These are phyloP conservation scores for Saccharomycopsis fermentans DNA, from an alignment of 805 yeast genomes.

Conservation along the genomic window DNA sequence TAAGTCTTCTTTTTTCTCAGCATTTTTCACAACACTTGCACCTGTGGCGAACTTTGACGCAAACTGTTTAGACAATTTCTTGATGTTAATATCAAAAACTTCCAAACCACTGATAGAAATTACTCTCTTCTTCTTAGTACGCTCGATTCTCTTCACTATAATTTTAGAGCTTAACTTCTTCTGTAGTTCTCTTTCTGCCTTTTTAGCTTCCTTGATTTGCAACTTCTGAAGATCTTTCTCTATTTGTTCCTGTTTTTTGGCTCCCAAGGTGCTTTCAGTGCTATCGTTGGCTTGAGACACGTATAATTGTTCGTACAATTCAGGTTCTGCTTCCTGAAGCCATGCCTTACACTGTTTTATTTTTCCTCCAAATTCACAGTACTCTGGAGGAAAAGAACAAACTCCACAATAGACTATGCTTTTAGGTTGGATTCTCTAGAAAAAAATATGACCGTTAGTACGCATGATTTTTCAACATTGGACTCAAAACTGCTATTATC, in stretches of 20 bases:
- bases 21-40: slow-evolving; percentile 81
- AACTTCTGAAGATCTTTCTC: slow-evolving; percentile 74
- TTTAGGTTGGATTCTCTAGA: slow-evolving; percentile 22
- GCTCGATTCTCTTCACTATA: slow-evolving; percentile 72
- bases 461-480: too few relatives aligned
- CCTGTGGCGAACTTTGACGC: slow-evolving; percentile 95
- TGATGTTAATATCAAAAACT: slow-evolving; percentile 79
- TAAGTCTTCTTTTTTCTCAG: slow-evolving; percentile 86
- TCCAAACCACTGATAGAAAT: slow-evolving; percentile 83
- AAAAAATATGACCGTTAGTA: background rate
- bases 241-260: slow-evolving; percentile 74
- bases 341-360: slow-evolving; percentile 78
- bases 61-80: slow-evolving; percentile 83
- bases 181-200: slow-evolving; percentile 74
- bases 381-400: slow-evolving; percentile 80
- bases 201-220: slow-evolving; percentile 78
- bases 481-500: too few relatives aligned
- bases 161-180: slow-evolving; percentile 75
- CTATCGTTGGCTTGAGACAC: slow-evolving; percentile 46
- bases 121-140: slow-evolving; percentile 82
- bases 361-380: slow-evolving; percentile 83
- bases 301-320: slow-evolving; percentile 50
- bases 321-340: slow-evolving; percentile 53
- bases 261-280: slow-evolving; percentile 39
- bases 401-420: slow-evolving; percentile 61